Base-by-base conservation (phyloP, 2,329 filamentous ascomycete genomes). In the Rhynchosporium secalis region DNA sequence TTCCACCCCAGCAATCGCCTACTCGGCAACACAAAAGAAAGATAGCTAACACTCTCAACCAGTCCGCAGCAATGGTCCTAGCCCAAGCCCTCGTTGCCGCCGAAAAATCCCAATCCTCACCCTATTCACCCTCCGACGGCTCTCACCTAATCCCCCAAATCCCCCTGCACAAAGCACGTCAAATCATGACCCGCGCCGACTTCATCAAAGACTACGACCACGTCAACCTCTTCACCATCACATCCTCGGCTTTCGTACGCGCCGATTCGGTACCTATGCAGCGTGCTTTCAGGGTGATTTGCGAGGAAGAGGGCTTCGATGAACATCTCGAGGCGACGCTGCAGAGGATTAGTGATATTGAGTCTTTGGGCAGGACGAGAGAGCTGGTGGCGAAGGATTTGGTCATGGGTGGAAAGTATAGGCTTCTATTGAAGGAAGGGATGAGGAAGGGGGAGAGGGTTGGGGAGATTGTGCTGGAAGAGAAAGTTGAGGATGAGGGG, bases 251-350 rank as follows among this genome's bases (percentile, higher is more conserved):
- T 15, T 89, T 90, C 74, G 95, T 99, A 7, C 87, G 95, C 52
- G 95, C 95, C 1, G 94, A 96, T 75, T 94, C 89, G 1, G 94
- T 99, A 31, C 95, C 95, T 1, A 99, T 99, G 95, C 92, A 96
- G 76, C 86, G 87, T 55, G 95, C 95, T 0, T 96, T 99, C 76
- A 84, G 86, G 62, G 86, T 93, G 71, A 93, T 99, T 12, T 96
- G 92, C 73, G 75, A 79, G 3, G 77, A 88, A 69, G 83, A 86
- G 3, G 90, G 90, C 5, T 99, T 99, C 75, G 86, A 92, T 29
- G 80, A 93, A 67, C 88, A 92, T 74, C 78, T 99, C 15, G 87
- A 96, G 65, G 87, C 83, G 3, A 98, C 95, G 0, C 79, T 96
- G 29, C 84, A 94, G 62, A 84, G 95, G 28, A 99, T 99, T 68